Evolutionary conservation across 768 basidiomycete species (phyloP).

Genomic region (Mycena haematopus): DNA sequence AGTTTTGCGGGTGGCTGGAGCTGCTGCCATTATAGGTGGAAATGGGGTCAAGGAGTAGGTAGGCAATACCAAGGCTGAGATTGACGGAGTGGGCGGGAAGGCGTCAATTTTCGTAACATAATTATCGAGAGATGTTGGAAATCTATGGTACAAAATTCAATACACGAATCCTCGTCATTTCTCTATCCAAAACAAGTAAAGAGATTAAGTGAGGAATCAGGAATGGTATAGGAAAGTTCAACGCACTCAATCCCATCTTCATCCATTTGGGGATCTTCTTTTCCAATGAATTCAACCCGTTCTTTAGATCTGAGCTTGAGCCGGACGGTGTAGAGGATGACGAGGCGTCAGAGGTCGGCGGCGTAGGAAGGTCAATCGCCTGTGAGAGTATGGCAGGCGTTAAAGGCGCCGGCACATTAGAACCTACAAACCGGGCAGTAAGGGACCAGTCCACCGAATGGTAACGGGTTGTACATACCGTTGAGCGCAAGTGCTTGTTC

Average conservation of each 20-base stretch:
- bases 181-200: neutral
- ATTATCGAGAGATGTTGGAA: too few species aligned
- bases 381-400: slow-evolving; percentile 57
- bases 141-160: too few species aligned
- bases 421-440: slow-evolving; percentile 46
- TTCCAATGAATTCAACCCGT: slow-evolving; percentile 34
- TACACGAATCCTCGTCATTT: neutral
- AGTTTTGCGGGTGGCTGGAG: neutral
- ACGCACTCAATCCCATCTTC: slow-evolving; percentile 67
- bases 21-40: neutral
- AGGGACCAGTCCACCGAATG: neutral
- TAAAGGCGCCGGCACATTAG: slow-evolving; percentile 68
- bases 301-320: slow-evolving; percentile 1
- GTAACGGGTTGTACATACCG: slow-evolving; percentile 53
- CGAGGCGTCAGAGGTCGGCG: slow-evolving; percentile 42
- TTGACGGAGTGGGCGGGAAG: too few species aligned
- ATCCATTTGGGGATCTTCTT: slow-evolving; percentile 84
- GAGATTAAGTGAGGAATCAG: neutral
- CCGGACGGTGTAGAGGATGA: slow-evolving; percentile 4
- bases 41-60: neutral
- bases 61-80: too few species aligned
- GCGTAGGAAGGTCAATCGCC: slow-evolving; percentile 72
- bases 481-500: slow-evolving; percentile 53
- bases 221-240: neutral
- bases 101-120: too few species aligned